Conservation (phyloP, 805 yeast species). For the Torulaspora delbrueckii region DNA sequence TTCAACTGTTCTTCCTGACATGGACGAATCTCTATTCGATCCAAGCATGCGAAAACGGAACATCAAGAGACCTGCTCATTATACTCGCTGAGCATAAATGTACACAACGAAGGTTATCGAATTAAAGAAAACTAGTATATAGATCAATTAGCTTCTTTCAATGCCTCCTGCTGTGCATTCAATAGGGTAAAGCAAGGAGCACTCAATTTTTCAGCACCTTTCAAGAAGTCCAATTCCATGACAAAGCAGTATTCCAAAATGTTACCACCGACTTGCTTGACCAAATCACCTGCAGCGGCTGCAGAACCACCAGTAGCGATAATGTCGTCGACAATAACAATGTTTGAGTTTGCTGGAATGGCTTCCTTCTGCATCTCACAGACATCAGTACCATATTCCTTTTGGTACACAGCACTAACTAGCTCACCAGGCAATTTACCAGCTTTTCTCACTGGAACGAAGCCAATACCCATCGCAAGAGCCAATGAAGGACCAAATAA, state of each 20-base stretch:
- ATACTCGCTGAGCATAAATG: slow-evolving; percentile 21
- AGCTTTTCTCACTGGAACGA: slow-evolving; percentile 90
- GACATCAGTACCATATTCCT: slow-evolving; percentile 89
- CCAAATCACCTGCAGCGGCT: slow-evolving; percentile 83
- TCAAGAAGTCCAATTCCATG: slow-evolving; percentile 90
- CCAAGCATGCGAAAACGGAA: slow-evolving; percentile 25
- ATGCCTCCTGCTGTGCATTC: slow-evolving; percentile 66
- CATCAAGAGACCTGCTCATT: slow-evolving; percentile 20
- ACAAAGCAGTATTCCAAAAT: slow-evolving; percentile 80
- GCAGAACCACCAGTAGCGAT: slow-evolving; percentile 99
- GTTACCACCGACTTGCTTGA: slow-evolving; percentile 59
- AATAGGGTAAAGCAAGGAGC: slow-evolving; percentile 88
- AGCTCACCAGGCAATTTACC: slow-evolving; percentile 93
- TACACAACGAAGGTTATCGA: background rate
- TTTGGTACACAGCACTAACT: slow-evolving; percentile 64
- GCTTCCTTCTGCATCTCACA: slow-evolving; percentile 85
- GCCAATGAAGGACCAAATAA: slow-evolving; percentile 95
- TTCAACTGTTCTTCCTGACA: slow-evolving; percentile 52
- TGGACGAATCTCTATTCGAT: slow-evolving; percentile 33
- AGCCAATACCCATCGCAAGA: slow-evolving; percentile 79
- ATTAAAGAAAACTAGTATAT: background rate
- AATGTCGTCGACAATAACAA: slow-evolving; percentile 89
- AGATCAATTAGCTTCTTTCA: slow-evolving; percentile 21
- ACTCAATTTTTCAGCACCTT: slow-evolving; percentile 82
- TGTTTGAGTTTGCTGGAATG: slow-evolving; percentile 73